A percentile compares a stretch with the other conserved stretches of the same genome.
phyloP scores from a whole-genome alignment of 1,139 yeast species.

The Candida mesenterica region DNA sequence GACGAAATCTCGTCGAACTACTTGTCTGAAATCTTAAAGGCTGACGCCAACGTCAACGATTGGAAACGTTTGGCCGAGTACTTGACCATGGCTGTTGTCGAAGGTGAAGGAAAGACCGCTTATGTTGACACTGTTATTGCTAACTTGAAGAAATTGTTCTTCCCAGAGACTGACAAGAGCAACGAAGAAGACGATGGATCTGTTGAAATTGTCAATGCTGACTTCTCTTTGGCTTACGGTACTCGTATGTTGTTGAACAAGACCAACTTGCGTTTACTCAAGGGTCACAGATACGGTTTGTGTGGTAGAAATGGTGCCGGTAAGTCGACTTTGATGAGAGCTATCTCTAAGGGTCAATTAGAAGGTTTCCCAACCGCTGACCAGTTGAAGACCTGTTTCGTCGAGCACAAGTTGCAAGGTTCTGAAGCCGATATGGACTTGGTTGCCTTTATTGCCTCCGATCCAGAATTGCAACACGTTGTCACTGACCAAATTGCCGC shows the following conservation, averaged over 20 bases:
- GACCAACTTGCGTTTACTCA: constrained; percentile 78
- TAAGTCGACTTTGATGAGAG: constrained; percentile 95
- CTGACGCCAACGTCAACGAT: constrained; percentile 87
- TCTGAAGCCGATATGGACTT: constrained; percentile 90
- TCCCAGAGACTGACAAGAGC: constrained; percentile 54
- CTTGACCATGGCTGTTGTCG: constrained; percentile 38
- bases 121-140: constrained; percentile 49
- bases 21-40: constrained; percentile 54
- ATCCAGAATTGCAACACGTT: constrained; percentile 70
- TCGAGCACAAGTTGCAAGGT: constrained; percentile 95
- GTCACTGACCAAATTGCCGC: constrained; percentile 57
- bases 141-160: constrained; percentile 63
- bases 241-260: constrained; percentile 95
- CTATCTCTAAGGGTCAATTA: constrained; percentile 93
- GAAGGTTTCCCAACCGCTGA: constrained; percentile 96
- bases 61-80: constrained; percentile 73
- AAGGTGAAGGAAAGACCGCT: constrained; percentile 35
- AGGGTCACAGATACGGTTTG: constrained; percentile 96
- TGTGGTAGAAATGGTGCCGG: constrained; percentile 99
- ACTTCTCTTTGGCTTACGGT: constrained; percentile 95
- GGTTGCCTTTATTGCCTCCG: constrained; percentile 86
- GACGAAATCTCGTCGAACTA: constrained; percentile 47
- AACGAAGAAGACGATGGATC: constrained; percentile 52
- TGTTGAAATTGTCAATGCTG: constrained; percentile 86
- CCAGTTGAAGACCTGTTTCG: constrained; percentile 89